Conservation (phyloP, 202 grass and related monocot genomes). For the Panicum virgatum region DNA sequence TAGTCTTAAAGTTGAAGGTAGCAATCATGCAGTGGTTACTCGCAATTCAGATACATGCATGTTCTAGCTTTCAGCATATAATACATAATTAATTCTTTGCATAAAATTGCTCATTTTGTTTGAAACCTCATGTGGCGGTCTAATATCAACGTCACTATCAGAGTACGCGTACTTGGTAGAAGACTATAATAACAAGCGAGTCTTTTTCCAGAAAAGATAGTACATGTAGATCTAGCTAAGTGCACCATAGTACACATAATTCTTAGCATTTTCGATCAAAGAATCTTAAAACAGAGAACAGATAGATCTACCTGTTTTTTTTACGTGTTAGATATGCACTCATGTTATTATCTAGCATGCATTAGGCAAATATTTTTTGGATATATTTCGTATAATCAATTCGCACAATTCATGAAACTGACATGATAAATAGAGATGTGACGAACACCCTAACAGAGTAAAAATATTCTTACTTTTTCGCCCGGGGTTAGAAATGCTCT, state of each 20-base stretch:
- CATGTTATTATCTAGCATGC: neutral
- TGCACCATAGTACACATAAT: neutral
- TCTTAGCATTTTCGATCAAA: neutral
- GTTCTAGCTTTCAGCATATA: neutral
- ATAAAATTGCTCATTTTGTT: neutral
- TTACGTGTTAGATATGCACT: neutral
- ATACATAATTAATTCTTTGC: neutral
- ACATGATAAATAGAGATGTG: neutral
- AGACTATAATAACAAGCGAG: slow-evolving; percentile 11
- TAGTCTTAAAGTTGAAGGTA: neutral
- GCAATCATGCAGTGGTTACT: neutral
- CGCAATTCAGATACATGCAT: neutral
- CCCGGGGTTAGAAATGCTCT: neutral
- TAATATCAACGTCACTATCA: slow-evolving; percentile 42
- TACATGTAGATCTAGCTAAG: neutral
- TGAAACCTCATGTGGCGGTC: neutral
- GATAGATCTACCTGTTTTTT: neutral
- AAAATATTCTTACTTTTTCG: neutral
- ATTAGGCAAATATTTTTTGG: neutral
- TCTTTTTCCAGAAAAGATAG: slow-evolving; percentile 30
- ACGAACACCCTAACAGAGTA: neutral
- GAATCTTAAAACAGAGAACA: neutral
- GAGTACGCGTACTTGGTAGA: slow-evolving; percentile 21
- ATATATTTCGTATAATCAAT: neutral
- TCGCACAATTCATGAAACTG: neutral